phyloP scores from a whole-genome alignment of 2,329 filamentous ascomycete species.

The Lachnum nothofagi region DNA sequence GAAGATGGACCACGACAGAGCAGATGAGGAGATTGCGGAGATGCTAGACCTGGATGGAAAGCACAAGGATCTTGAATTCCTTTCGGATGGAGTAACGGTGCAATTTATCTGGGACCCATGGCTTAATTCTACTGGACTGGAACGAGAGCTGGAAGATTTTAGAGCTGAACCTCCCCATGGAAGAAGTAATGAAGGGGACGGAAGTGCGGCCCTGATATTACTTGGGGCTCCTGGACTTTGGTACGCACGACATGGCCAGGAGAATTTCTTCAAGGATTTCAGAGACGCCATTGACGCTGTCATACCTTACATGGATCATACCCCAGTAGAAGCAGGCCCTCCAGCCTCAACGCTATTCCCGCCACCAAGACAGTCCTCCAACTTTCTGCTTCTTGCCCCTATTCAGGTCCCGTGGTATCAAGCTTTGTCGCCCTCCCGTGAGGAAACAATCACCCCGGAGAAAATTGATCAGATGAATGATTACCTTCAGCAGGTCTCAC shows the following conservation, averaged over 20 bases:
- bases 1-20: constrained; percentile 41
- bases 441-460: constrained; percentile 42
- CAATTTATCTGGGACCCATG: constrained; percentile 61
- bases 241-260: constrained; percentile 48
- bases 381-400: constrained; percentile 29
- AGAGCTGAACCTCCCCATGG: constrained; percentile 21
- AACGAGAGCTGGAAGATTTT: constrained; percentile 39
- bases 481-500: constrained; percentile 42
- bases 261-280: constrained; percentile 42
- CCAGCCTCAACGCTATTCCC: constrained; percentile 22
- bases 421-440: constrained; percentile 27
- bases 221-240: constrained; percentile 51
- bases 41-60: constrained; percentile 36
- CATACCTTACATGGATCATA: constrained; percentile 35
- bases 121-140: constrained; percentile 46
- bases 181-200: constrained; percentile 19
- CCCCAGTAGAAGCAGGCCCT: constrained; percentile 20
- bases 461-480: constrained; percentile 50
- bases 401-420: constrained; percentile 34
- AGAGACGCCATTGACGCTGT: constrained; percentile 43
- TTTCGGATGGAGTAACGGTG: constrained; percentile 42
- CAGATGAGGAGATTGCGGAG: constrained; percentile 34
- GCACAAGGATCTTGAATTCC: constrained; percentile 43
- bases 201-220: constrained; percentile 44
- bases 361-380: constrained; percentile 20